Base-by-base conservation (phyloP, 2,329 filamentous ascomycete genomes). In the Lachnellula subtilissima region DNA sequence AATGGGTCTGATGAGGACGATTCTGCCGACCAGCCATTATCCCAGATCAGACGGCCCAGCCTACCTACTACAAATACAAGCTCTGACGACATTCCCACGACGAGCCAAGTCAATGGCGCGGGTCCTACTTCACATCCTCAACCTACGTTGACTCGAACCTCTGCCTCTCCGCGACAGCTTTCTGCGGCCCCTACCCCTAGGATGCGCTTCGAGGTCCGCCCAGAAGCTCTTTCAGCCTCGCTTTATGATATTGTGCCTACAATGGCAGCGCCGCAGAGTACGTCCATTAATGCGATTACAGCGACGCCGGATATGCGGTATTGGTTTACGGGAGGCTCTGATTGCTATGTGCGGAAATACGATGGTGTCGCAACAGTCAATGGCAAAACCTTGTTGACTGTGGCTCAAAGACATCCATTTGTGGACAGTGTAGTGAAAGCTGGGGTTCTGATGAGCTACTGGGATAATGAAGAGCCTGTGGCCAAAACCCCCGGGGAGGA, bases 361-460 rank as follows among this genome's bases (percentile, higher is more conserved):
- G 95, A 99, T 71, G 96, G 94, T 71, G 86, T 89, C 3, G 91
- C 91, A 37, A 97, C 94, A 5, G 92, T 95, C 64, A 99, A 99
- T 70, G 91, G 91, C 61, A 97, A 96, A 74, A 83, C 94, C 36
- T 86, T 93, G 58, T 77, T 99, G 65, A 99, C 94, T 0, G 94
- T 99, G 5, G 94, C 94, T 35, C 94, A 99, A 75, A 82, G 89
- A 49, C 94, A 99, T 70, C 94, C 94, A 0, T 99, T 97, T 67
- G 94, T 99, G 42, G 94, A 99, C 70, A 96, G 90, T 65, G 94
- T 99, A 45, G 90, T 91, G 54, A 99, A 99, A 73, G 92, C 93
- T 2, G 94, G 92, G 1, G 89, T 96, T 5, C 75, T 97, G 50
- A 86, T 97, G 81, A 96, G 89, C 51, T 99, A 99, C 72, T 99